Evolutionary conservation across 257 asterid genomes (phyloP).

Genomic region (Mentha longifolia): DNA sequence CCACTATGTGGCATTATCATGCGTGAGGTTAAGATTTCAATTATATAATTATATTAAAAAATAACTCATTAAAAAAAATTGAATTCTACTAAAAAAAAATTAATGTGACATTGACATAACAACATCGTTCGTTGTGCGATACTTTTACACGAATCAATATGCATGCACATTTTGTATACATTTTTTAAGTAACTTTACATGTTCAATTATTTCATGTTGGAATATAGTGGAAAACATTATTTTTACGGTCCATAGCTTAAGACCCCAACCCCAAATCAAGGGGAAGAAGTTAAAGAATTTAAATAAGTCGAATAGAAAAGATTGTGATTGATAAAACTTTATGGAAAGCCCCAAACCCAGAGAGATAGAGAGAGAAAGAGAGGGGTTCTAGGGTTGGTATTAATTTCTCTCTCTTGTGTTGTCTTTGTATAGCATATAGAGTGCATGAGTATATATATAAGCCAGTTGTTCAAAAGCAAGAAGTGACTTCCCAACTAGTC

Average conservation of each 20-base stretch:
- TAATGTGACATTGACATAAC: no score
- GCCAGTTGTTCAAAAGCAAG: conserved; percentile 31
- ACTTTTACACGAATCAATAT: no score
- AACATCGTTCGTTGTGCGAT: no score
- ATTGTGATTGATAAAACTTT: conserved; percentile 36
- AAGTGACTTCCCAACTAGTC: conserved; percentile 41
- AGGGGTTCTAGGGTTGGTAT: background rate
- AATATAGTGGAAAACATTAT: conserved; percentile 12
- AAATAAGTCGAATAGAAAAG: conserved; percentile 25
- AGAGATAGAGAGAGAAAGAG: no score
- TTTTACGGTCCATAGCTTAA: conserved; percentile 7
- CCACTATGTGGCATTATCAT: no score
- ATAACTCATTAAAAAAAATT: no score
- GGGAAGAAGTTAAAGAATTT: conserved; percentile 23
- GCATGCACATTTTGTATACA: no score
- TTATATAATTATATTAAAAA: no score
- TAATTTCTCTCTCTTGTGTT: no score
- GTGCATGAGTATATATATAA: conserved; percentile 12
- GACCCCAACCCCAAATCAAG: conserved; percentile 28
- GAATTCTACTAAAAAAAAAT: no score
- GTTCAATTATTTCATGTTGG: conserved; percentile 24
- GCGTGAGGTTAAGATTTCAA: no score
- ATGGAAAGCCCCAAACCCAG: background rate
- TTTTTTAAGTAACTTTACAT: background rate
- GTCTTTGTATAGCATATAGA: background rate